Base-by-base conservation (phyloP, 805 yeast species). In the Phaffomyces opuntiae region DNA sequence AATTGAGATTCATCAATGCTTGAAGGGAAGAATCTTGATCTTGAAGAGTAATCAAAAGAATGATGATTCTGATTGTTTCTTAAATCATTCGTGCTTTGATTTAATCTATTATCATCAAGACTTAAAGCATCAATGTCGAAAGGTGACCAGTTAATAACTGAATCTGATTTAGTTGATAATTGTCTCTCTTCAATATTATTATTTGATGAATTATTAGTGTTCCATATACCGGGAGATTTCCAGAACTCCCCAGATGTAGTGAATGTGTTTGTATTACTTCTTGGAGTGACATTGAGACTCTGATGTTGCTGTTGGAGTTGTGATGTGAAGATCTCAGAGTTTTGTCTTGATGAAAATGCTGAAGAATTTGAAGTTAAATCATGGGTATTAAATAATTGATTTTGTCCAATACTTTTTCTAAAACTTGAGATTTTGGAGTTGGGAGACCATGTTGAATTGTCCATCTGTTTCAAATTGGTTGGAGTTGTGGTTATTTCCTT, bases 1-100 rank as follows among this genome's bases (percentile, higher is more conserved):
- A 21, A 21, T 21, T 21, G 24, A 21, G 24, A 21, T 21, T 46
- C 41, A 36, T 45, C 45, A 11, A 27, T 16, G 14, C 31, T 26
- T 4, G 59, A 49, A 1, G 63, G 63, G 44, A 59, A 59, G 44
- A 59, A 59, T 36, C 63, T 50, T 4, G 63, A 59, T 6, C 46
- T 49, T 33, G 50, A 13, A 14, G 32, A 46, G 21, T 44, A n/a
- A 19, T 46, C 46, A 27, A 42, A 21, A 7, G 54, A 41, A n/a
- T 46, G 53, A 12, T 48, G 45, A 29, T 29, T 21, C 7, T 21
- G 31, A 13, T 29, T 29, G 13, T 29, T 29, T 29, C 42, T 45
- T 7, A 37, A 9, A n/a, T 38, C 19, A 17, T 19, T 33, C 6
- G 45, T 25, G 12, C 34, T 34, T 3, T 26, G 38, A 29, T 39